Percentiles rank a stretch among this genome's conserved stretches.
Evolutionary conservation across 164 flowering plant species (phyloP).

Genomic region (Dillenia suffruticosa): DNA sequence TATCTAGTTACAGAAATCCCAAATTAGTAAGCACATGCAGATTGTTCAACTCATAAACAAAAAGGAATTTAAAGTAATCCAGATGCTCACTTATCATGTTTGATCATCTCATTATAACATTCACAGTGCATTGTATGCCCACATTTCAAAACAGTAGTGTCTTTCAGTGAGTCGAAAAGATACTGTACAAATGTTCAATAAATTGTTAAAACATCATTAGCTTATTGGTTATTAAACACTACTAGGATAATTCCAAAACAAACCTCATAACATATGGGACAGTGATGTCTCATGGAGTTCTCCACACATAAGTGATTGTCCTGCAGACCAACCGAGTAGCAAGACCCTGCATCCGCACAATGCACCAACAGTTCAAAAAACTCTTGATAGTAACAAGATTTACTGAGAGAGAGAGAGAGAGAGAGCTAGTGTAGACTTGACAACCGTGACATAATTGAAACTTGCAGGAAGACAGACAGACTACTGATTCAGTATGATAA

Average conservation of each 20-base stretch:
- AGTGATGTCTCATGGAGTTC: slow-evolving; percentile 86
- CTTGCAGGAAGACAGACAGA: too few relatives aligned
- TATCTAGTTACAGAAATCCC: slow-evolving; percentile 36
- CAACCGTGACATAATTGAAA: too few relatives aligned
- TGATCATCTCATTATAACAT: slow-evolving; percentile 75
- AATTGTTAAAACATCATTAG: slow-evolving; percentile 1
- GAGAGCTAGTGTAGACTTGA: too few relatives aligned
- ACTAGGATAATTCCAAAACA: slow-evolving; percentile 6
- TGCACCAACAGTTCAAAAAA: not conserved
- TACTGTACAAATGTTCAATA: slow-evolving; percentile 41
- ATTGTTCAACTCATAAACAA: not conserved
- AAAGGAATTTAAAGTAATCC: not conserved
- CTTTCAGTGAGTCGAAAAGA: slow-evolving; percentile 88
- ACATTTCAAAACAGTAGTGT: slow-evolving; percentile 79
- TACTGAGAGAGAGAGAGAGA: too few relatives aligned
- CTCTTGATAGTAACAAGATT: too few relatives aligned
- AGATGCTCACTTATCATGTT: slow-evolving; percentile 62
- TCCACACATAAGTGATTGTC: slow-evolving; percentile 79
- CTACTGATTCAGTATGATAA: too few relatives aligned
- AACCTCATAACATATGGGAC: slow-evolving; percentile 95
- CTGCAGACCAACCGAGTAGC: slow-evolving; percentile 56
- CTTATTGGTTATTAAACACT: not conserved
- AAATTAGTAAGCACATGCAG: not conserved
- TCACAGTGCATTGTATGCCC: slow-evolving; percentile 95
- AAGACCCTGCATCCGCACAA: slow-evolving; percentile 52